Conservation (phyloP, 139 green algal genomes). For the Chlamydomonas sp. region DNA sequence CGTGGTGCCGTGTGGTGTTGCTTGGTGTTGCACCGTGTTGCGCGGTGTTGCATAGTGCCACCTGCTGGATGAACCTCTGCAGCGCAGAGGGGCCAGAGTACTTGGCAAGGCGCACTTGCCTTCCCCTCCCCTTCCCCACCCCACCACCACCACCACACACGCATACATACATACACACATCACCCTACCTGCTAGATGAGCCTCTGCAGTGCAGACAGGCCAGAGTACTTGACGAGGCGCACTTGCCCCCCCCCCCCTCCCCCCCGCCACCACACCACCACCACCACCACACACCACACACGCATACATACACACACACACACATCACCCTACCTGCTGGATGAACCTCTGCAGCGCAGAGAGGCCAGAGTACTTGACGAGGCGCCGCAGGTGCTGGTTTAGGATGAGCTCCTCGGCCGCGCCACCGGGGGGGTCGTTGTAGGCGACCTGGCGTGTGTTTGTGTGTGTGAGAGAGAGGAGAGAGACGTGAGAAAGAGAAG, state of each 20-base stretch:
- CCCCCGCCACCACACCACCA: not conserved
- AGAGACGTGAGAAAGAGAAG: no score
- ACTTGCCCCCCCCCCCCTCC: slow-evolving; percentile 67
- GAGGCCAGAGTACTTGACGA: slow-evolving; percentile 71
- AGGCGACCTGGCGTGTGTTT: no score
- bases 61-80: slow-evolving; percentile 78
- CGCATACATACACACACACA: not conserved
- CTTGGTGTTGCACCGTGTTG: no score
- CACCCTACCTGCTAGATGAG: slow-evolving; percentile 68
- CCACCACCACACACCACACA: no score
- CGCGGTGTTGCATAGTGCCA: no score
- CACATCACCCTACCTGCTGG: slow-evolving; percentile 56
- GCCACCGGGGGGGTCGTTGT: slow-evolving; percentile 77
- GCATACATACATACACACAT: no score
- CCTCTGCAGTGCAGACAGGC: slow-evolving; percentile 73
- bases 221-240: slow-evolving; percentile 69
- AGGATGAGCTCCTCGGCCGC: slow-evolving; percentile 77
- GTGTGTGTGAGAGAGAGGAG: no score
- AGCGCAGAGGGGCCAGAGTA: slow-evolving; percentile 73
- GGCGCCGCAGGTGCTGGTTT: slow-evolving; percentile 81
- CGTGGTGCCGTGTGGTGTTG: no score
- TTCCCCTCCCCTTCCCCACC: slow-evolving; percentile 48
- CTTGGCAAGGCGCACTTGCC: slow-evolving; percentile 72
- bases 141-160: no score
- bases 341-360: slow-evolving; percentile 78